Conservation (phyloP, 371 early-diverging fungal genomes). For the Catenaria anguillulae region DNA sequence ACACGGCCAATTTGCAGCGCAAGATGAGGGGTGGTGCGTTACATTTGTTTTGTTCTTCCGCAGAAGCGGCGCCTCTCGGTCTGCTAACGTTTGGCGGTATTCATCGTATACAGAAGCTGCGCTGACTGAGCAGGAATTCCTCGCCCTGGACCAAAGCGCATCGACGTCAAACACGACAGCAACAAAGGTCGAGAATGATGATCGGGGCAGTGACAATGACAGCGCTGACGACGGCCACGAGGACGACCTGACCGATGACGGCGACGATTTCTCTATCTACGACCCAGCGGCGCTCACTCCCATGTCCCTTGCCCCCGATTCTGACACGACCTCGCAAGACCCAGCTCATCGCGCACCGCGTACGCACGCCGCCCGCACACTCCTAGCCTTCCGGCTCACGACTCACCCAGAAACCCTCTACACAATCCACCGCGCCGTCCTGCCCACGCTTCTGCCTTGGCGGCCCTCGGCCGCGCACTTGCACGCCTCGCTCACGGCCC, state of each 20-base stretch:
- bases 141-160: too few relatives aligned
- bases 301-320: too few relatives aligned
- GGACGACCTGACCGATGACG: too few relatives aligned
- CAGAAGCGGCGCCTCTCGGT: neutral
- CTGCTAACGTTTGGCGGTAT: neutral
- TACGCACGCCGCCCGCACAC: neutral
- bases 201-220: neutral
- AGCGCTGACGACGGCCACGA: neutral
- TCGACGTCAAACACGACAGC: neutral
- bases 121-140: neutral
- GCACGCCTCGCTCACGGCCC: neutral
- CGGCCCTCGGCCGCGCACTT: neutral
- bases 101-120: neutral
- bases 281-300: too few relatives aligned
- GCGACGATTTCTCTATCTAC: too few relatives aligned
- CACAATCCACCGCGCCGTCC: neutral
- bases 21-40: neutral
- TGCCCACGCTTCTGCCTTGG: neutral
- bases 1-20: neutral
- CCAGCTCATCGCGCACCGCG: neutral
- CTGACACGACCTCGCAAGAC: neutral
- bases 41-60: too few relatives aligned
- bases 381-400: neutral
- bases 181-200: neutral
- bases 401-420: neutral